Percentiles rank a stretch among this genome's conserved stretches.
Conservation (phyloP, 306 rosid species). For the Oxytropis ochrocephala region DNA sequence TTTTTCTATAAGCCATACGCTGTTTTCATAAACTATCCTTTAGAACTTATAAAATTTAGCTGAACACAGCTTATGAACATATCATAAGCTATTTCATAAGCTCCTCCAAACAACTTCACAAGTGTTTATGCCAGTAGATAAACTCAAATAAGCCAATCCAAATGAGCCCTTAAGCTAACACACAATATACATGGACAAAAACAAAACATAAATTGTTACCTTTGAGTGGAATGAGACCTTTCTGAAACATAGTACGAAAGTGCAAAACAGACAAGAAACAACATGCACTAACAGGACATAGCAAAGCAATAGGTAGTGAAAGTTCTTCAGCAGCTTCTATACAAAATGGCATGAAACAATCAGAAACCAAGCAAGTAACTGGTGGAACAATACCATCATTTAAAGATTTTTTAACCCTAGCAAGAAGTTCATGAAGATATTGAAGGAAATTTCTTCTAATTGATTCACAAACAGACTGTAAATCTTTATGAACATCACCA, state of each 20-base stretch:
- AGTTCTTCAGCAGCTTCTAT: background rate
- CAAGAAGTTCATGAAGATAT: conserved; percentile 3
- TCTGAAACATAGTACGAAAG: background rate
- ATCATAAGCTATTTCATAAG: no score
- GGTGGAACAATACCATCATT: background rate
- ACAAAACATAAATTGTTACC: background rate
- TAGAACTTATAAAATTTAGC: no score
- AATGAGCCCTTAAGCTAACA: no score
- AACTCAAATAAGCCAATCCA: no score
- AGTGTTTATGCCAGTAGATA: no score
- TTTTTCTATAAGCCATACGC: no score
- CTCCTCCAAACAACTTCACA: no score
- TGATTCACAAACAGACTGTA: background rate
- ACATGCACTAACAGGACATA: background rate
- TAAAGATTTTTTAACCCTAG: background rate
- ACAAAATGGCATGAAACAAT: background rate
- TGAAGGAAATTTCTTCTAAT: background rate
- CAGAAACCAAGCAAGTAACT: conserved; percentile 7
- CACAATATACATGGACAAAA: no score
- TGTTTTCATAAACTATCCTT: no score
- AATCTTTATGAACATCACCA: background rate
- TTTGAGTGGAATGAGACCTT: background rate
- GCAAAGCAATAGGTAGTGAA: background rate
- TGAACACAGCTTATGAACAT: no score
- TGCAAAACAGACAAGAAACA: background rate